phyloP scores from a whole-genome alignment of 495 filamentous ascomycete species.

The Aspergillus ostianus region DNA sequence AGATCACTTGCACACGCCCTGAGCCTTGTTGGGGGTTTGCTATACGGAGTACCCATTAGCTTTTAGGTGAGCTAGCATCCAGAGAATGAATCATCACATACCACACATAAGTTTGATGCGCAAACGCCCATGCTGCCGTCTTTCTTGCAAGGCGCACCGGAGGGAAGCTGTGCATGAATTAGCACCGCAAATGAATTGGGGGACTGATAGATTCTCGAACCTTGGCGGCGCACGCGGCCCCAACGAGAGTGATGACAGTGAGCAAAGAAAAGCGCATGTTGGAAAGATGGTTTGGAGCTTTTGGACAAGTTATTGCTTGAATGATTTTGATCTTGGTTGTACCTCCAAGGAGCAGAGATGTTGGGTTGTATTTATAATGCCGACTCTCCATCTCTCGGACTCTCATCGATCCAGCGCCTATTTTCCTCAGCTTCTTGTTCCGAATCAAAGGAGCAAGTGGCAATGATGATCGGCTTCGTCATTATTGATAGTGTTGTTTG shows the following conservation, averaged over 20 bases:
- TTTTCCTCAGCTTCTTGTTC: background rate
- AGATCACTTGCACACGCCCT: background rate
- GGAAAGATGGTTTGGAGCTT: background rate
- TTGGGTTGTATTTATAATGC: background rate
- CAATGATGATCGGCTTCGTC: background rate
- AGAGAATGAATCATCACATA: background rate
- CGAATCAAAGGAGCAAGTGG: background rate
- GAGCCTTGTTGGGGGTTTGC: background rate
- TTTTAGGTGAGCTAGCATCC: background rate
- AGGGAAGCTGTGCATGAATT: background rate
- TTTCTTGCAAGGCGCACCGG: background rate
- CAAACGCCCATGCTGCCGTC: background rate
- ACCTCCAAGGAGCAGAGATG: background rate
- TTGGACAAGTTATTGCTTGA: background rate
- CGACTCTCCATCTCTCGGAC: background rate
- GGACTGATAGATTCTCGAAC: background rate
- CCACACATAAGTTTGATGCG: background rate
- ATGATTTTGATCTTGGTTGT: background rate
- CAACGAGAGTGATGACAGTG: background rate
- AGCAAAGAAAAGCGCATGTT: background rate
- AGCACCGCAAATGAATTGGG: background rate
- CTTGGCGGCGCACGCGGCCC: background rate
- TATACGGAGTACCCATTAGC: background rate
- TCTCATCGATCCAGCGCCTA: background rate
- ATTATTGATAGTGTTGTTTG: too few species aligned